Conservation (phyloP, 495 filamentous ascomycete species). For the Aspergillus kassunensis region DNA sequence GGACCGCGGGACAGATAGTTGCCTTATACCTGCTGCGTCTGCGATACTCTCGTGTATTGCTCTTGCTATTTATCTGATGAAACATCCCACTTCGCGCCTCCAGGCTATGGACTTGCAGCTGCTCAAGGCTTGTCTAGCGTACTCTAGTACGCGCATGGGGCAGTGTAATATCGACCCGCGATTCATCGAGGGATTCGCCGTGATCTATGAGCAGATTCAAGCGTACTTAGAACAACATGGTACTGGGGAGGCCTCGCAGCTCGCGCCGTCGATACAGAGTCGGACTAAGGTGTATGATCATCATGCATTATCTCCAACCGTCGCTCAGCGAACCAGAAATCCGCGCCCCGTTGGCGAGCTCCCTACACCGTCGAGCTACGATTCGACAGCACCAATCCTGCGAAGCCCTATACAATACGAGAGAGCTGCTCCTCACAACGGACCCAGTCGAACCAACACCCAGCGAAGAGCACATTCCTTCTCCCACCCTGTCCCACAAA, state of each 20-base stretch:
- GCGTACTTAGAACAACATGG: not conserved
- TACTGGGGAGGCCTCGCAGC: no score
- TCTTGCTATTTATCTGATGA: constrained; percentile 15
- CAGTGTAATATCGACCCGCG: constrained; percentile 2
- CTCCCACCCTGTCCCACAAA: no score
- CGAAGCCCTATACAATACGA: no score
- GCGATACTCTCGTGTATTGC: constrained; percentile 12
- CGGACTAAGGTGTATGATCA: no score
- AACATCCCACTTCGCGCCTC: constrained; percentile 3
- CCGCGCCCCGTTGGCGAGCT: no score
- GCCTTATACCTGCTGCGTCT: constrained; percentile 4
- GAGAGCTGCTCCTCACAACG: no score
- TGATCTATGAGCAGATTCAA: constrained; percentile 9
- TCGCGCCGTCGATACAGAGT: no score
- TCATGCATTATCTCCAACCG: no score
- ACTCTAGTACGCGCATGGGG: constrained; percentile 1
- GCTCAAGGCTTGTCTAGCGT: constrained; percentile 10
- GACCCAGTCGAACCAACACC: no score
- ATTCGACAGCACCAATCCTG: no score
- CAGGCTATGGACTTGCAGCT: constrained; percentile 12
- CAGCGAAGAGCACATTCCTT: not conserved
- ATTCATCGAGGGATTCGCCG: constrained; percentile 3
- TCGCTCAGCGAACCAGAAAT: no score
- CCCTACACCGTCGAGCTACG: no score
- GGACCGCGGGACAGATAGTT: not conserved